Base-by-base conservation (phyloP, 805 yeast species). In the Cyberlindnera mrakii region DNA sequence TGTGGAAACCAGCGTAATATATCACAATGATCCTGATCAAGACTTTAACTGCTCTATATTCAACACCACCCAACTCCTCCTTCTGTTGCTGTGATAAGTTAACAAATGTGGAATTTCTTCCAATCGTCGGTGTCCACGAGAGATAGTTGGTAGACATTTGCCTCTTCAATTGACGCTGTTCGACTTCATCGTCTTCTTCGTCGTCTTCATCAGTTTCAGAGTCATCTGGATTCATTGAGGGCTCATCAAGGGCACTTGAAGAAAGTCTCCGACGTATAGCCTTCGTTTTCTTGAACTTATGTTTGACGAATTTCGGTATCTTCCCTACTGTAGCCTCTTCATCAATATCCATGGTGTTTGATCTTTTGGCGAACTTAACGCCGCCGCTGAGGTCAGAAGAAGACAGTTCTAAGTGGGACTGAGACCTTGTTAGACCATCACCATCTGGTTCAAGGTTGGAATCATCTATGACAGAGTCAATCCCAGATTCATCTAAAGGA, bases 21-120 rank as follows among this genome's bases (percentile, higher is more conserved):
- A 62, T 45, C 0, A 78, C 58, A 13, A 91, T 63, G 36, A 91
- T 75, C 49, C 75, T 74, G 45, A 84, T 78, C 44, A 93, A 66
- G 9, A 89, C 66, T 57, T 88, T 88, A 45, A 86, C 73, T 0
- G 99, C 88, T 35, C 97, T 74, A 60, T 93, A 93, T 58, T 93
- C 99, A 14, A 93, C 96, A 39, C 99, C 99, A 32, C 99, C 99
- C 32, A 93, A 66, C 60, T 93, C 99, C 46, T 85, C 95, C 55
- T 87, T 89, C 61, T 93, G 98, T 19, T 75, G 81, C 31, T 80
- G 86, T 3, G 87, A 78, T 35, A 93, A 63, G 14, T 84, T 84
- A 2, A 88, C 84, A 68, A 93, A 93, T 0, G 90, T 82, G 0
- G 98, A 91, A 63, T 93, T 93, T 62, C 97, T 75, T 10, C 96